Base-by-base conservation (phyloP, 2,329 filamentous ascomycete species). In the Pezicula neosporulosa region DNA sequence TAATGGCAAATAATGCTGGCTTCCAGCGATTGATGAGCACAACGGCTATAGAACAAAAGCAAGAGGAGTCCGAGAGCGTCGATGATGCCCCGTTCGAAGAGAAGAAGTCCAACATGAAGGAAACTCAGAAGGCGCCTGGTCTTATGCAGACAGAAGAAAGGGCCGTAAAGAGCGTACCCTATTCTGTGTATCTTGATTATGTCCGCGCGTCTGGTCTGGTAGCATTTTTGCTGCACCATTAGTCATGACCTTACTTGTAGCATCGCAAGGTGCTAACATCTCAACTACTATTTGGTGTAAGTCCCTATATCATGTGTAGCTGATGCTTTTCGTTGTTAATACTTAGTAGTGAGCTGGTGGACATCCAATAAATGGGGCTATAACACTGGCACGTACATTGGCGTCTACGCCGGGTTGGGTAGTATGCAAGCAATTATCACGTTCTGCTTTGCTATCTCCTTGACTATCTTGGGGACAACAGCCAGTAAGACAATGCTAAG, bases 231-330 rank as follows among this genome's bases (percentile, higher is more conserved):
- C 80, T 44, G 80, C 77, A n/a, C 72, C 83, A 0, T 56, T 80
- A 10, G 70, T 85, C 4, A 53, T 85, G 3, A 48, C 77, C 35
- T 63, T 83, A 2, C 70, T 86, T 13, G 65, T 80, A 21, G 16
- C 56, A 4, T 83, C 87, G 0, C 90, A 96, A 63, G 89, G 86
- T 5, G 79, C 87, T 56, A 96, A 94, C 63, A 92, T 97, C 57
- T 77, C 82, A 60, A 95, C 90, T n/a, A 90, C 86, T 60, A 71
- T 97, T 50, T 97, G 92, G 92, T 80, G 97, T 1, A 70, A 77
- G 3, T 93, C 90, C 1, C 96, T 85, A 72, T 97, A 92, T 92
- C 93, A 89, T 0, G 81, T 80, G 2, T 63, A 81, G 59, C 80
- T 81, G 58, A 28, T 86, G 19, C 27, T 38, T 18, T 5, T 10